Conservation (phyloP, 345 rosid species). For the Litchi chinensis region DNA sequence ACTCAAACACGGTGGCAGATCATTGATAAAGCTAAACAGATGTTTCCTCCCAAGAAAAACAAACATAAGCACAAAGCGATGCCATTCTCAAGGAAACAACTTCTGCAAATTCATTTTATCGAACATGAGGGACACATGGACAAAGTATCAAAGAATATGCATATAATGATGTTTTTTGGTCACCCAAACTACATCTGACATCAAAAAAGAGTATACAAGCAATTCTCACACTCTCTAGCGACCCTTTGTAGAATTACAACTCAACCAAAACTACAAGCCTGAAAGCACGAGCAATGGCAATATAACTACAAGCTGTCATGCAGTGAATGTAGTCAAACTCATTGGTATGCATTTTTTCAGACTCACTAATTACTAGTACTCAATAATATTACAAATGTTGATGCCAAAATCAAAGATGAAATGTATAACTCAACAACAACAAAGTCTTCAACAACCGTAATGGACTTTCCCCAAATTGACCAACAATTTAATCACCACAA, state of each 20-base stretch:
- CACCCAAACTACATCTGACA: neutral
- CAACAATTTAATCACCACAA: neutral
- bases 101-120: neutral
- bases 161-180: neutral
- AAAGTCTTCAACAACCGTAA: neutral
- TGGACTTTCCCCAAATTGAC: neutral
- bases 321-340: neutral
- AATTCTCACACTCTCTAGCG: neutral
- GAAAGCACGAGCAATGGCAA: neutral
- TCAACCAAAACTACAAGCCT: neutral
- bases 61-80: slow-evolving; percentile 12
- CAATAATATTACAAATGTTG: neutral
- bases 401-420: neutral
- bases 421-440: neutral
- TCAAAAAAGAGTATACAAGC: neutral
- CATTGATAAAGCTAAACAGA: slow-evolving; percentile 85
- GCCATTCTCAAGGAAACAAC: neutral
- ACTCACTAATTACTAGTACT: neutral
- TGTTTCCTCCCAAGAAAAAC: slow-evolving; percentile 63
- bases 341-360: neutral
- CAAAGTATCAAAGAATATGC: neutral
- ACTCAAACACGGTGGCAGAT: slow-evolving; percentile 91
- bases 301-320: neutral
- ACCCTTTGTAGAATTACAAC: neutral
- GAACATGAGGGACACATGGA: neutral